Evolutionary conservation across 371 early-diverging fungal genomes (phyloP).

Genomic region (Mucor circinelloides): DNA sequence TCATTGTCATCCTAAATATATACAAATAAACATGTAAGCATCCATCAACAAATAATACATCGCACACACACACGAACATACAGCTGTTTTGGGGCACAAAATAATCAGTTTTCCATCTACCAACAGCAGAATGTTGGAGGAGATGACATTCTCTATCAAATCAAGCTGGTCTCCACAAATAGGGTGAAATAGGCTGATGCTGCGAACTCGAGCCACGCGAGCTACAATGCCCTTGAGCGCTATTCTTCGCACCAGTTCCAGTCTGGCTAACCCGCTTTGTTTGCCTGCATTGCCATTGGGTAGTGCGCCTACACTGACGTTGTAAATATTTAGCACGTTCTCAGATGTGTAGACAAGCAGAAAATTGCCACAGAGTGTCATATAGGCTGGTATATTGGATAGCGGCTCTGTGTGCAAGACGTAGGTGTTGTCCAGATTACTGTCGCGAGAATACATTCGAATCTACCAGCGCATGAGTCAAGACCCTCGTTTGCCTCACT

Average conservation of each 20-base stretch:
- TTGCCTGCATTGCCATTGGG: neutral
- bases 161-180: slow-evolving; percentile 43
- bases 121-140: slow-evolving; percentile 50
- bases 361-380: slow-evolving; percentile 60
- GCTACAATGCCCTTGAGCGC: slow-evolving; percentile 69
- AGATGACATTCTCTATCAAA: slow-evolving; percentile 34
- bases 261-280: slow-evolving; percentile 18
- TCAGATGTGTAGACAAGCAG: slow-evolving; percentile 73
- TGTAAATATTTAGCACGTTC: slow-evolving; percentile 61
- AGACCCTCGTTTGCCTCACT: neutral
- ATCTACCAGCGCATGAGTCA: slow-evolving; percentile 36
- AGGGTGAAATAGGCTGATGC: slow-evolving; percentile 54
- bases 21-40: neutral
- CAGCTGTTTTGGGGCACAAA: slow-evolving; percentile 42
- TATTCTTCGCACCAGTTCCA: slow-evolving; percentile 66
- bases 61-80: slow-evolving; percentile 9
- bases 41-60: neutral
- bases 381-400: slow-evolving; percentile 47
- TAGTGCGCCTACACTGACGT: slow-evolving; percentile 14
- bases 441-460: slow-evolving; percentile 76
- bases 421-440: slow-evolving; percentile 69
- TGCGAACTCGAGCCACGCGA: slow-evolving; percentile 54
- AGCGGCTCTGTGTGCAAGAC: slow-evolving; percentile 58
- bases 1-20: slow-evolving; percentile 31
- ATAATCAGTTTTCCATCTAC: slow-evolving; percentile 55